Percentiles rank a stretch among this genome's conserved stretches.
phyloP scores from a whole-genome alignment of 768 basidiomycete species.

The Bullera alba region DNA sequence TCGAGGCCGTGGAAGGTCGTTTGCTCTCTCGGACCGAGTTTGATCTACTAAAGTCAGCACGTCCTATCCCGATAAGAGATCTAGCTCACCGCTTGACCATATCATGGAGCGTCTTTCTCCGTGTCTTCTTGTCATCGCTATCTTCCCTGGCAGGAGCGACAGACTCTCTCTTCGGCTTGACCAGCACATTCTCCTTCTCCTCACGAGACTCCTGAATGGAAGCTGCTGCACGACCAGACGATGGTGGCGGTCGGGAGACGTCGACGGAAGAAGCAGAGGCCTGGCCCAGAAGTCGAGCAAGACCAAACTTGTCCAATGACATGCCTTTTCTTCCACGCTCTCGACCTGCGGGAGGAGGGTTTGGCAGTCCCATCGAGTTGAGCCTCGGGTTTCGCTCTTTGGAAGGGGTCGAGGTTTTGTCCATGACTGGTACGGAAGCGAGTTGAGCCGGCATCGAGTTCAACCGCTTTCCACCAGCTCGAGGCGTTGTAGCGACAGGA shows the following conservation, averaged over 20 bases:
- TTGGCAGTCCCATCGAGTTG: slow-evolving; percentile 16
- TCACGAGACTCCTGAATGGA: slow-evolving; percentile 5
- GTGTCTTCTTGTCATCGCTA: slow-evolving; percentile 50
- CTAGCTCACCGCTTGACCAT: slow-evolving; percentile 66
- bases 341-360: slow-evolving; percentile 14
- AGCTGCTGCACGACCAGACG: slow-evolving; percentile 11
- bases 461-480: slow-evolving; percentile 7
- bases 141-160: slow-evolving; percentile 18
- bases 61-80: background rate
- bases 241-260: slow-evolving; percentile 20
- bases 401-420: background rate
- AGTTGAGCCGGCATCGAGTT: slow-evolving; percentile 10
- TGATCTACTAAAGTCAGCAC: slow-evolving; percentile 20
- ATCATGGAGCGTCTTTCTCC: slow-evolving; percentile 73
- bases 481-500: slow-evolving; percentile 6
- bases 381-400: slow-evolving; percentile 1
- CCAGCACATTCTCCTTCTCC: background rate
- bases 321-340: slow-evolving; percentile 59
- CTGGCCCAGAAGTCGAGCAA: slow-evolving; percentile 62
- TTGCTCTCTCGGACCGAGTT: slow-evolving; percentile 44
- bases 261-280: slow-evolving; percentile 7
- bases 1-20: slow-evolving; percentile 6
- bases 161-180: slow-evolving; percentile 1
- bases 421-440: background rate
- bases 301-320: slow-evolving; percentile 70